Base-by-base conservation (phyloP, 495 filamentous ascomycete genomes). In the Clavariopsis aquatica region DNA sequence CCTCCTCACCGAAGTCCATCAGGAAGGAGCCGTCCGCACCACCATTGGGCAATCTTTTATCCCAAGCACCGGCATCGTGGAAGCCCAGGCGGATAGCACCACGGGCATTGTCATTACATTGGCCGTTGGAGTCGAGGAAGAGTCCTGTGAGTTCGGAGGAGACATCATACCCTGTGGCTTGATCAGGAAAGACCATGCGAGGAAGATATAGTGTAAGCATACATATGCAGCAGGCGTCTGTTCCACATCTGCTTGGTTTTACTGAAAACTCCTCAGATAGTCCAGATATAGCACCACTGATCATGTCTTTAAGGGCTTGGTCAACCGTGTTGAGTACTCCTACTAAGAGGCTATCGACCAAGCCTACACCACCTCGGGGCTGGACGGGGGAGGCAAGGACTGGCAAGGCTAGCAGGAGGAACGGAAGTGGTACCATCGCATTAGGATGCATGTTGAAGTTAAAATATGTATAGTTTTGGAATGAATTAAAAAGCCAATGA, bases 31-130 rank as follows among this genome's bases (percentile, higher is more conserved):
- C 71, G 46, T 73, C 72, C 12, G 69, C 66, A 29, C 71, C 72
- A 41, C 64, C 62, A 19, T 56, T 26, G 26, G 52, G 10, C 19
- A 57, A 59, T 20, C 28, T 60, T 54, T 69, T 64, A 31, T 47
- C 54, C 71, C 69, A 74, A 12, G 65, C 45, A 8, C 65, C 71
- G 13, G 71, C 64, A 43, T 74, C 72, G 52, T 74, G 72, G 63
- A 74, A 74, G 34, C 64, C 71, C 17, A 71, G 57, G 26, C 72
- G 71, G 22, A 74, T 62, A 2, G 72, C 71, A 10, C 46, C 58
- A 12, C 72, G 68, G 15, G 72, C 72, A 19, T 60, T 56, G 52
- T 69, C 59, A 34, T 66, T 74, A 55, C 72, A 74, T 46, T 62
- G 54, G 31, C 65, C 65, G 23, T 52, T 28, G 13, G 55, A 1